Evolutionary conservation across 306 rosid species (phyloP), one percentile per base, ranked within the genome.

Genomic region (Lathyrus oleraceus): DNA sequence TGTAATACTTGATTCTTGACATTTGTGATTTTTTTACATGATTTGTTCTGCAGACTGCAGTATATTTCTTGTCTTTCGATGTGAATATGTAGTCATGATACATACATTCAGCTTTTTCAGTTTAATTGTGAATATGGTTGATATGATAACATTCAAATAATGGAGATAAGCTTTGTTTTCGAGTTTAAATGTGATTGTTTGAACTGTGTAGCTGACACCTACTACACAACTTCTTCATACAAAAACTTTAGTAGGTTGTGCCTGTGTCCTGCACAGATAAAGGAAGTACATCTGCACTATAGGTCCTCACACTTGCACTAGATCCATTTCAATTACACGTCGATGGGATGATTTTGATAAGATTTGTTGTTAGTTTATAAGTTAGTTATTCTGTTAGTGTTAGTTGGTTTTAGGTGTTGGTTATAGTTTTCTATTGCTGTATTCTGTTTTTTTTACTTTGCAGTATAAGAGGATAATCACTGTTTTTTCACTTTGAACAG

Each of bases 41-140:
- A 44, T 72, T 74, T 62, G 32, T 48, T 71, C 57, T 51, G 57
- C 57, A 49, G 13, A 51, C 80, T 16, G 54, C 63, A 52, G 62
- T 68, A 40, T 69, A 42, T 83, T 61, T 70, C 62, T 66, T 65
- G 36, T 58, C 28, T 49, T 71, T 62, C 51, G 71, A 59, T 69
- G 43, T 59, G 72, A 69, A 39, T 59, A 65, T 11, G 39, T 76
- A 70, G 80, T 56, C 47, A 62, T 52, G 67, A 47, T 66, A 62
- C 14, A 47, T 66, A 62, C 23, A 28, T 59, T 32, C 44, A 15
- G 21, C 23, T 1, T 30, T 30, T 59, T 32, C 43, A 32, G 43
- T 30, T 59, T 56, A 15, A 23, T 65, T 53, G 70, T 48, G 73
- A 38, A 53, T 61, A 36, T 61, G 57, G 12, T 52, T 61, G 57